Conservation (phyloP, 805 yeast species). For the Myxozyma mucilagina region DNA sequence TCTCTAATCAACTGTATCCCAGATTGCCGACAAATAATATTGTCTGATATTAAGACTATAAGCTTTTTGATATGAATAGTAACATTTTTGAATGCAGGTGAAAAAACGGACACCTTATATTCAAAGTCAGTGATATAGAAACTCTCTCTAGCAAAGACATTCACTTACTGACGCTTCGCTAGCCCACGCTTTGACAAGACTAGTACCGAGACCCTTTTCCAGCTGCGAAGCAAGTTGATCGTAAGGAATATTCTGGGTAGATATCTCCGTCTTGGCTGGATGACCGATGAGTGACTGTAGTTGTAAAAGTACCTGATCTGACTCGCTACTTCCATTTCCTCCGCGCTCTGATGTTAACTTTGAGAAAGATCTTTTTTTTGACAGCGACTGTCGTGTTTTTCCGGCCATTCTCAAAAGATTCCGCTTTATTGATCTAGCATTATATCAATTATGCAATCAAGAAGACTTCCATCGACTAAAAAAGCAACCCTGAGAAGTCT, state of each 20-base stretch:
- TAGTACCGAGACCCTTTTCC: conserved; percentile 19
- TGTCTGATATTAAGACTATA: background rate
- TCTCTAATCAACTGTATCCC: conserved; percentile 46
- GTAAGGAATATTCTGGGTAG: background rate
- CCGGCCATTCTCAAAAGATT: background rate
- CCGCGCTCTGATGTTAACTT: conserved; percentile 1
- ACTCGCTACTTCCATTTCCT: background rate
- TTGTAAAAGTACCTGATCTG: conserved; percentile 3
- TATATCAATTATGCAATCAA: too few relatives aligned
- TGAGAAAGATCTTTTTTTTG: background rate
- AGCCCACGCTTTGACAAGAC: conserved; percentile 23
- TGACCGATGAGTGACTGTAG: conserved; percentile 6
- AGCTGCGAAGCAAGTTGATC: background rate
- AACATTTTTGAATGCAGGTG: conserved; percentile 7
- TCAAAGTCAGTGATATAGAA: background rate
- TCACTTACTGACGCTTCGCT: conserved; percentile 12
- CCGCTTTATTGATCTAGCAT: background rate
- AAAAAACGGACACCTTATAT: conserved; percentile 10
- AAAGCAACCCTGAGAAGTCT: too few relatives aligned
- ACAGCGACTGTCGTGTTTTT: background rate
- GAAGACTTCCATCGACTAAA: too few relatives aligned
- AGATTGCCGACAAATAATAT: background rate
- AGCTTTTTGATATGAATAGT: conserved; percentile 3
- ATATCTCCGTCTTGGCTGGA: background rate
- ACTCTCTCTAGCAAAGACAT: background rate